phyloP scores from a whole-genome alignment of 177 flowering plant genomes.

The Vitis hybrid region DNA sequence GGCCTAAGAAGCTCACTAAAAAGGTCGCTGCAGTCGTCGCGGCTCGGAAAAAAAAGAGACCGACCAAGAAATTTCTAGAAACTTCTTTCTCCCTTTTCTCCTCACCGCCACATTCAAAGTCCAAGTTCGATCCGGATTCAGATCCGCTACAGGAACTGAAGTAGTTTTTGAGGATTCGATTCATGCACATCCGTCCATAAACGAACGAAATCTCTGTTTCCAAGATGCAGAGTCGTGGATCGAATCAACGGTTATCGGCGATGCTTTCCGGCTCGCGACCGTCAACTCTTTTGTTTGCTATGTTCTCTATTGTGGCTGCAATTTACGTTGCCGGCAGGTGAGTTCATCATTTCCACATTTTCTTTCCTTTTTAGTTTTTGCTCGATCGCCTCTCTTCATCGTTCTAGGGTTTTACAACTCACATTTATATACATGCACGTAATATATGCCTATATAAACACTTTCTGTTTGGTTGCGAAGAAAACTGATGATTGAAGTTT shows the following conservation, averaged over 20 bases:
- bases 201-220: too few relatives aligned
- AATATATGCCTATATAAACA: too few relatives aligned
- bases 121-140: too few relatives aligned
- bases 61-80: too few relatives aligned
- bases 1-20: too few relatives aligned
- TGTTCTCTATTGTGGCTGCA: conserved; percentile 57
- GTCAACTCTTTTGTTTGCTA: conserved; percentile 41
- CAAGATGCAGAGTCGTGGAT: conserved; percentile 35
- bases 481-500: not conserved
- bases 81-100: not conserved
- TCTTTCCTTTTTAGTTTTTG: not conserved
- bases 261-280: conserved; percentile 32
- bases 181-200: too few relatives aligned
- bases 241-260: conserved; percentile 23
- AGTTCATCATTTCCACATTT: conserved; percentile 5
- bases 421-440: not conserved
- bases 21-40: not conserved
- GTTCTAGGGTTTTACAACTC: not conserved
- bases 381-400: not conserved
- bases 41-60: not conserved
- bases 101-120: not conserved
- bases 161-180: too few relatives aligned
- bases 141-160: too few relatives aligned
- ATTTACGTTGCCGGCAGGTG: conserved; percentile 72
- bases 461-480: not conserved